Evolutionary conservation across 495 filamentous ascomycete genomes (phyloP), one percentile per base, ranked within the genome.

Genomic region (Xylaria castorea): DNA sequence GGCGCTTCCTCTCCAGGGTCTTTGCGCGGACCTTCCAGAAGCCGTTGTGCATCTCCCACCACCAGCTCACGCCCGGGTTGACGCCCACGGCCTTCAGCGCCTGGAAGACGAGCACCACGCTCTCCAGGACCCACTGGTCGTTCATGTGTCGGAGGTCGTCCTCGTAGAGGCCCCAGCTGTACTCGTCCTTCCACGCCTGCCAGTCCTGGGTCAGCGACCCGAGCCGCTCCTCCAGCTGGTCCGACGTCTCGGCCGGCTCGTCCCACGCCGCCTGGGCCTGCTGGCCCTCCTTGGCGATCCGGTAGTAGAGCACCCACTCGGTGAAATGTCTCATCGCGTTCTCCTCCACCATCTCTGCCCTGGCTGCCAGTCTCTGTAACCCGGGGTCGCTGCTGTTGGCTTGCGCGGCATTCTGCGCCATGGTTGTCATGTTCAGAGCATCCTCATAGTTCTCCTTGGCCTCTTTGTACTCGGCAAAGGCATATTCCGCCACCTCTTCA

Each of bases 1-100:
- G 34, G 48, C 69, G 69, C 48, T 57, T 64, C 60, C 32, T 57
- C 8, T 55, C 34, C 7, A 71, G 5, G 5, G 60, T 65, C 32
- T 8, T 6, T 3, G 32, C 69, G 1, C 1, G 22, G 2, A 20
- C 34, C 4, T 1, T 14, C 69, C 69, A 71, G 22, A 71, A 71
- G 36, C 3, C 27, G 0, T 55, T 12, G 18, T 55, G 20, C 50
- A 57, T 71, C 5, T 65, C 12, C 12, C 3, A 18, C 58, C 58
- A 71, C 34, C 63, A 71, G 12, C 27, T 6, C 14, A 50, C 46
- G 0, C 60, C 69, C 14, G 48, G 0, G 25, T 71, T 71, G 22
- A 65, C 0, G 25, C 20, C 25, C 12, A 71, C 22, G 5, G 36
- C n/a, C 48, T 71, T 71, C 32, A 36, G 51, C 7, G 46, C 20